Evolutionary conservation across 2,329 filamentous ascomycete species (phyloP), one percentile per base, ranked within the genome.

Genomic region (Neonectria magnoliae): DNA sequence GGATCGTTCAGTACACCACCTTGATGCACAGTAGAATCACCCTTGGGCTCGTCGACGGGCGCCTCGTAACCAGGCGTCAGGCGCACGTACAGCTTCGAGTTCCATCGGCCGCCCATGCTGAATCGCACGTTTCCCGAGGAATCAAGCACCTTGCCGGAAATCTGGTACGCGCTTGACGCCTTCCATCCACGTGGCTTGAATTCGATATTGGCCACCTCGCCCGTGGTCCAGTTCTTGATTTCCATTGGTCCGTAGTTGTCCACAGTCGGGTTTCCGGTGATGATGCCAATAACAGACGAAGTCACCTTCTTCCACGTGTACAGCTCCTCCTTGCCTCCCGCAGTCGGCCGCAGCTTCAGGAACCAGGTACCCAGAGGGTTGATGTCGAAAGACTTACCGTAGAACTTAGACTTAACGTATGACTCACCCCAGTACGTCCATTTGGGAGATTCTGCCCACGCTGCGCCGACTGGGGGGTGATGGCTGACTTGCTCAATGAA

Each of bases 261-360:
- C n/a, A 99, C 93, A 0, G 92, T 93, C 0, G 96, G 96, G 72
- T 93, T 97, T 52, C 96, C 96, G 0, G 95, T 98, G 74, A 99
- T 98, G 79, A 99, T 99, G 63, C 96, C 96, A 64, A 98, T 90
- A n/a, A 99, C 96, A 2, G 94, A 97, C 1, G 94, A 96, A 1
- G 94, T 98, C 18, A 98, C 94, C 82, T 99, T 99, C 81, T 98
- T 98, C 96, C 96, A 99, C 0, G 95, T 98, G 80, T 97, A 99
- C 2, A 98, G 83, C 71, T 99, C 96, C 68, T 92, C 90, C 73
- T 91, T 90, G 10, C 90, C 91, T 4, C 91, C 93, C 3, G 88
- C 84, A 1, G 86, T 87, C 0, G 94, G 93, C 1, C 93, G 90
- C 29, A 99, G 84, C 75, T 87, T 93, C 65, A 98, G 82, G 82